Conservation (phyloP, 2,329 filamentous ascomycete genomes). For the Elsinoe necatrix region DNA sequence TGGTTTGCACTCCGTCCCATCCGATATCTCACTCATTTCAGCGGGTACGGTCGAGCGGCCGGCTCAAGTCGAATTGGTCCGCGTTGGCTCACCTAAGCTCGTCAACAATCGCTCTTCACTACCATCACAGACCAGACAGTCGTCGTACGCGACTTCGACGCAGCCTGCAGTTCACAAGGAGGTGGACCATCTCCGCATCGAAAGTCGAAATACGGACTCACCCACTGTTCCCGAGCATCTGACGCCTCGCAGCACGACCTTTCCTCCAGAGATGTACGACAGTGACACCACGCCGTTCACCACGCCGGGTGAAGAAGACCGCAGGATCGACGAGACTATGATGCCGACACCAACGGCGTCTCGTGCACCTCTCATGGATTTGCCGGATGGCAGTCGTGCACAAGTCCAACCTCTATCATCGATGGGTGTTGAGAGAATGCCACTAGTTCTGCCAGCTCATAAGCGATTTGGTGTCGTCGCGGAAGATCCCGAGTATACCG, state of each 20-base stretch:
- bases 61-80: conserved; percentile 6
- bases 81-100: conserved; percentile 7
- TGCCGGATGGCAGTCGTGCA: not conserved
- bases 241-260: conserved; percentile 1
- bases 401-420: not conserved
- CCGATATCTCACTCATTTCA: conserved; percentile 1
- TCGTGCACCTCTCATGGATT: not conserved
- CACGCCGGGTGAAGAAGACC: conserved; percentile 4
- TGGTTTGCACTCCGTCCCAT: not conserved
- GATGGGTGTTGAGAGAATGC: not conserved
- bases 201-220: conserved; percentile 4
- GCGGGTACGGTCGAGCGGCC: conserved; percentile 1
- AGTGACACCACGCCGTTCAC: conserved; percentile 7
- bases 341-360: not conserved
- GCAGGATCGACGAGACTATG: not conserved
- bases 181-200: not conserved
- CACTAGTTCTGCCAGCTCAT: not conserved
- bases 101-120: conserved; percentile 6
- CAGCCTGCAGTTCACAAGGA: not conserved
- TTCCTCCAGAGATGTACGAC: conserved; percentile 10
- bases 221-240: conserved; percentile 9
- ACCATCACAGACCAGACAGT: conserved; percentile 1
- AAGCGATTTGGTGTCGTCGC: conserved; percentile 12
- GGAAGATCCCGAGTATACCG: not conserved
- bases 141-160: not conserved